These are phyloP conservation scores for Xylaria digitata DNA, from an alignment of 2,329 filamentous ascomycete genomes.

Conservation along the genomic window DNA sequence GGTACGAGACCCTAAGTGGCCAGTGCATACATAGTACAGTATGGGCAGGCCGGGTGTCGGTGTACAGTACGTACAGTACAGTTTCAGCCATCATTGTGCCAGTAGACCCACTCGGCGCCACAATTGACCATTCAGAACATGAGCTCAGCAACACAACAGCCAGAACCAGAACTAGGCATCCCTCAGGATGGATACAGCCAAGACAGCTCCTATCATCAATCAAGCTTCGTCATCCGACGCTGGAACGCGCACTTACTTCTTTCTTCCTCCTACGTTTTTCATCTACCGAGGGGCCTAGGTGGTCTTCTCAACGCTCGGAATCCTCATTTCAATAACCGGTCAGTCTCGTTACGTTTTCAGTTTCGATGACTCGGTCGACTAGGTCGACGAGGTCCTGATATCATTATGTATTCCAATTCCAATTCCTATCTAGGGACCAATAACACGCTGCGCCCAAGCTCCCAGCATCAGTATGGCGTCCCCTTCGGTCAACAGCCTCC, in stretches of 20 bases:
- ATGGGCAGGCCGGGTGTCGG: not conserved
- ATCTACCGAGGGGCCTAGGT: constrained; percentile 44
- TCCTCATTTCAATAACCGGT: constrained; percentile 7
- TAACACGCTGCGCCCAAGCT: constrained; percentile 77
- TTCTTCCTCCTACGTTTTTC: constrained; percentile 34
- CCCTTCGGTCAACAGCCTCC: constrained; percentile 61
- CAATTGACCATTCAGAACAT: constrained; percentile 28
- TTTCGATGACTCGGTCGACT: constrained; percentile 26
- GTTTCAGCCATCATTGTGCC: too few species aligned
- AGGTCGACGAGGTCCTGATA: constrained; percentile 21
- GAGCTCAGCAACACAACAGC: not conserved
- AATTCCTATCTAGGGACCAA: constrained; percentile 86
- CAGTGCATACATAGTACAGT: not conserved
- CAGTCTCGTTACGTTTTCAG: constrained; percentile 13
- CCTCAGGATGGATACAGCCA: constrained; percentile 28
- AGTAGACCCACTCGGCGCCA: constrained; percentile 18
- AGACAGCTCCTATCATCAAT: constrained; percentile 35
- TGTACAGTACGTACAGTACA: too few species aligned
- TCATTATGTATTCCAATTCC: constrained; percentile 86
- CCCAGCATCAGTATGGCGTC: constrained; percentile 68
- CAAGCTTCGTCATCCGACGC: constrained; percentile 43
- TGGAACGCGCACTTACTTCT: constrained; percentile 15
- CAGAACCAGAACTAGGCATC: constrained; percentile 32
- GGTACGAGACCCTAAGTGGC: not conserved
- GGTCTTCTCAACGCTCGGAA: constrained; percentile 40